phyloP scores from a whole-genome alignment of 305 asterid genomes.

The Salvia sclarea region DNA sequence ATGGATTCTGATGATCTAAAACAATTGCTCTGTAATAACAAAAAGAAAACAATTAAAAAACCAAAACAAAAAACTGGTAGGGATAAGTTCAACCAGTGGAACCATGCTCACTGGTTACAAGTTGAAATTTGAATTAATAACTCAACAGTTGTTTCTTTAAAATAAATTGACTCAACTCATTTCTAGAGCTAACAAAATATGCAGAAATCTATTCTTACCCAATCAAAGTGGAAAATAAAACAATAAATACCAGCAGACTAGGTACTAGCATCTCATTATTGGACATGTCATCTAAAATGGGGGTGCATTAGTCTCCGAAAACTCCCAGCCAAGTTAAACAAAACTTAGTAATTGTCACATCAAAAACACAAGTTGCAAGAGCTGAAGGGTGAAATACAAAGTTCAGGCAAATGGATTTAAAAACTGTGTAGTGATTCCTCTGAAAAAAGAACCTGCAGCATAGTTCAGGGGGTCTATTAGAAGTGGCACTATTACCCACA shows the following conservation, averaged over 20 bases:
- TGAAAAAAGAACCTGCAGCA: not conserved
- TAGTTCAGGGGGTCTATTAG: slow-evolving; percentile 10
- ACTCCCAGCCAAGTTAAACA: slow-evolving; percentile 24
- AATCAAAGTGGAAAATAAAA: slow-evolving; percentile 5
- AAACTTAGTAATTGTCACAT: slow-evolving; percentile 3
- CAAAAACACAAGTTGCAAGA: slow-evolving; percentile 6
- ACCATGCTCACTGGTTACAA: slow-evolving; percentile 15
- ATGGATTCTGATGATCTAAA: slow-evolving; percentile 75
- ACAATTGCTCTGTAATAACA: slow-evolving; percentile 79
- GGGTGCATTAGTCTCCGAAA: slow-evolving; percentile 1
- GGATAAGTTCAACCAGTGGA: slow-evolving; percentile 20
- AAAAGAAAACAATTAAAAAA: slow-evolving; percentile 37
- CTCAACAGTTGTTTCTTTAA: not conserved
- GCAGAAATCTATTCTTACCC: slow-evolving; percentile 7
- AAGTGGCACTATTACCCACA: slow-evolving; percentile 11
- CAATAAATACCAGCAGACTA: slow-evolving; percentile 1
- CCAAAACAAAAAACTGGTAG: slow-evolving; percentile 1
- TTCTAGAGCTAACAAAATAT: slow-evolving; percentile 21
- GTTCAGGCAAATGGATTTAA: not conserved
- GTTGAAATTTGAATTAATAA: not conserved
- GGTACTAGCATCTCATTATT: slow-evolving; percentile 1
- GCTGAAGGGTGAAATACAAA: slow-evolving; percentile 12
- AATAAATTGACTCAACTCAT: not conserved
- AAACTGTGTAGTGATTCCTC: not conserved
- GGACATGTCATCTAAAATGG: slow-evolving; percentile 18